These are phyloP conservation scores for Trichoderma cornu-damae DNA, from an alignment of 2,329 filamentous ascomycete species.

Conservation along the genomic window DNA sequence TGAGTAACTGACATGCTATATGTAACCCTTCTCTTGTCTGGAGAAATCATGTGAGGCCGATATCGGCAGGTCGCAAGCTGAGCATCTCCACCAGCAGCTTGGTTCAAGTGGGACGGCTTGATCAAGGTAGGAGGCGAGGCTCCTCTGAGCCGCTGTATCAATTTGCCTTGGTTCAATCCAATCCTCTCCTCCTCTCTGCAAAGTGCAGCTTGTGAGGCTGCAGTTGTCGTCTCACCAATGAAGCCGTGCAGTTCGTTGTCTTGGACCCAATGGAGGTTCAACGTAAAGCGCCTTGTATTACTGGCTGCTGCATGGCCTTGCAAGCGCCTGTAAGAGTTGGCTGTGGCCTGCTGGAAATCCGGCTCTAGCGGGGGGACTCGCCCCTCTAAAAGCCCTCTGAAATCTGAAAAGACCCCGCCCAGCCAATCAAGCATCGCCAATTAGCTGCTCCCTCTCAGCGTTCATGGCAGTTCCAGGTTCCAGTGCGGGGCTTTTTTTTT, in stretches of 20 bases:
- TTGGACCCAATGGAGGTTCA: neutral
- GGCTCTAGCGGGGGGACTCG: neutral
- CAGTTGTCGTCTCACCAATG: neutral
- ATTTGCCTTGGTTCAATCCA: neutral
- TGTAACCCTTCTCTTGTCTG: neutral
- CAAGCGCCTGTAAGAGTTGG: neutral
- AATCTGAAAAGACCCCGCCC: too few relatives aligned
- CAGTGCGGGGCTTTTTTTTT: slow-evolving; percentile 12
- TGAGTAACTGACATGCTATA: neutral
- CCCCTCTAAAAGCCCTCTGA: neutral
- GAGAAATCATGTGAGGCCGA: neutral
- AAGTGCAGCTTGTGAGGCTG: neutral
- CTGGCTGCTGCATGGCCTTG: neutral
- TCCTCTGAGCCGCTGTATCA: neutral
- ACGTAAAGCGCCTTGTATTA: neutral
- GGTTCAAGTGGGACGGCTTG: neutral
- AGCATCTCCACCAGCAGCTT: slow-evolving; percentile 7
- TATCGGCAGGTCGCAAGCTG: slow-evolving; percentile 14
- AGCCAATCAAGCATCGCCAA: slow-evolving; percentile 20
- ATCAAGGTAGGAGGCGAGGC: neutral
- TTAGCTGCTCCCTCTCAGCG: slow-evolving; percentile 18
- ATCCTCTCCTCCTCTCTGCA: too few relatives aligned
- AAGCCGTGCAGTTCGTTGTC: too few relatives aligned
- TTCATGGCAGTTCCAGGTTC: neutral
- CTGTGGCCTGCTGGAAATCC: neutral